Evolutionary conservation across 2,329 filamentous ascomycete genomes (phyloP), one percentile per base, ranked within the genome.

Genomic region (Ustulina deusta): DNA sequence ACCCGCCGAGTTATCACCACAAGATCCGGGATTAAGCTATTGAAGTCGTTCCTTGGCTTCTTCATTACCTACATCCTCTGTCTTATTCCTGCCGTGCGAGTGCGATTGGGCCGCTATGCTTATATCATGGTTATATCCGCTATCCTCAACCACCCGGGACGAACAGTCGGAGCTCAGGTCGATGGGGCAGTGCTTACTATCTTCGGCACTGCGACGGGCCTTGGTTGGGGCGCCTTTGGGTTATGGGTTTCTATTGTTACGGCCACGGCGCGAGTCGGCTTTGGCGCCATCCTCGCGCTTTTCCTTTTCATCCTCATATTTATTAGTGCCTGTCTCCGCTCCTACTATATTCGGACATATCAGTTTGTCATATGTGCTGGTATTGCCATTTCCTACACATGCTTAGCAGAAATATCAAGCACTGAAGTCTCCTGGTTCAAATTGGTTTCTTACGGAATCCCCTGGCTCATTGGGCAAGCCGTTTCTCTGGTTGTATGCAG

Each of bases 71-170:
- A 89, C 72, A 75, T 85, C 1, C 73, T 89, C 20, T 89, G 87
- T 69, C 82, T 89, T 2, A 74, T 88, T 5, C 85, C 85, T 1
- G 72, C 72, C 2, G 79, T 84, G 4, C 79, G 80, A n/a, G 64
- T 75, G n/a, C 86, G 83, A 81, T 78, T 89, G 3, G 87, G 87
- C 1, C 80, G 78, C 17, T 85, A 87, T 71, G 81, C 81, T 69
- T 89, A 88, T 71, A 82, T 89, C 66, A 84, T 87, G 80, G 83
- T 81, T 3, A 75, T 89, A 55, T 89, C 87, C 2, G 79, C 84
- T n/a, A 82, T 89, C 22, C 72, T 89, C 51, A 89, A 89, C 65
- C 87, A 89, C 71, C 81, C 87, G 2, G 85, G 84, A 25, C 81
- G 87, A 42, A 83, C 85, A 1, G 72, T 89, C 59, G 87, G 87